Conservation (phyloP, 768 basidiomycete genomes). For the Suillus sp. region DNA sequence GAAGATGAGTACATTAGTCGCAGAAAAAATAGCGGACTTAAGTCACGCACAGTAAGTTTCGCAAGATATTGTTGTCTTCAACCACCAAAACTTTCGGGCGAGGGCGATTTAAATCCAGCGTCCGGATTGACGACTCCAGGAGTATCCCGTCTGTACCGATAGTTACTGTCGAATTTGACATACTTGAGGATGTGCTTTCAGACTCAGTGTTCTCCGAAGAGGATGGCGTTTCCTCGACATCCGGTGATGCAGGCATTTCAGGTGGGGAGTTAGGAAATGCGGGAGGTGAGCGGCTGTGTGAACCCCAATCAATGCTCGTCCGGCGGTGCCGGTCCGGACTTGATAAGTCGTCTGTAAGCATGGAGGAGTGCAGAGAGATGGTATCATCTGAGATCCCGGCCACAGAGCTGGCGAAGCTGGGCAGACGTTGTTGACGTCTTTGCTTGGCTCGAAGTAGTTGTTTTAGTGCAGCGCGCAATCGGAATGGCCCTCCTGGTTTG, state of each 20-base stretch:
- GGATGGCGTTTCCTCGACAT: slow-evolving; percentile 34
- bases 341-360: slow-evolving; percentile 29
- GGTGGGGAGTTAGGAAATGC: slow-evolving; percentile 16
- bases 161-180: slow-evolving; percentile 47
- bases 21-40: slow-evolving; percentile 7
- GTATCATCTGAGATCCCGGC: slow-evolving; percentile 28
- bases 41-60: slow-evolving; percentile 72
- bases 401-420: slow-evolving; percentile 20
- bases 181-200: slow-evolving; percentile 14
- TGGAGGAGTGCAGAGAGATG: slow-evolving; percentile 29
- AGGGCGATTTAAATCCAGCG: slow-evolving; percentile 45
- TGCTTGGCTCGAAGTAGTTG: slow-evolving; percentile 38
- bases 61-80: slow-evolving; percentile 88
- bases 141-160: slow-evolving; percentile 66
- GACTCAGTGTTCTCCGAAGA: slow-evolving; percentile 20
- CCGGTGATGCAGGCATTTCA: slow-evolving; percentile 21
- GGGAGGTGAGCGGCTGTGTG: slow-evolving; percentile 15
- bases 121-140: slow-evolving; percentile 64
- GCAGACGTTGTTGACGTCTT: slow-evolving; percentile 30
- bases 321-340: slow-evolving; percentile 29
- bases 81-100: slow-evolving; percentile 75
- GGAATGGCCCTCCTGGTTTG: slow-evolving; percentile 87
- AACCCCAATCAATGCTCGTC: slow-evolving; percentile 38
- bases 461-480: slow-evolving; percentile 66
- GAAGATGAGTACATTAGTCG: slow-evolving; percentile 17